Evolutionary conservation across 805 yeast genomes (phyloP).

Genomic region (Ogataea angusta): DNA sequence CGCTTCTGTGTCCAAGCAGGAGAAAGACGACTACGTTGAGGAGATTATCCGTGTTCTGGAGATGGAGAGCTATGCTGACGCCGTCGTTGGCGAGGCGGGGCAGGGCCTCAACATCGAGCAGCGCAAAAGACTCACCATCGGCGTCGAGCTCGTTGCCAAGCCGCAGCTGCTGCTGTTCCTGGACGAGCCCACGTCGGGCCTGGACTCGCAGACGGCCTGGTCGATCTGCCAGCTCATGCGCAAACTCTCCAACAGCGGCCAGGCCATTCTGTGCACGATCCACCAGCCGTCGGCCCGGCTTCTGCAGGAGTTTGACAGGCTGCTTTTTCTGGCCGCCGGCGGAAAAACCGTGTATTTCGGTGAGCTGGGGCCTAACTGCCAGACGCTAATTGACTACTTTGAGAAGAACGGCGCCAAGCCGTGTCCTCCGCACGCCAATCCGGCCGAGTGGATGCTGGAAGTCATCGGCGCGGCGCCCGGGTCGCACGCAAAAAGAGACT

Average conservation of each 20-base stretch:
- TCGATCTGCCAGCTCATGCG: conserved; percentile 49
- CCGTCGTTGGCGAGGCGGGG: conserved; percentile 44
- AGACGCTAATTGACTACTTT: conserved; percentile 57
- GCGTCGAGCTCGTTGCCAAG: conserved; percentile 51
- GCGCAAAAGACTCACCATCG: conserved; percentile 48
- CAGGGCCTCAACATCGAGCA: conserved; percentile 51
- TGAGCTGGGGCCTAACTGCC: conserved; percentile 53
- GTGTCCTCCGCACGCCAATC: conserved; percentile 67
- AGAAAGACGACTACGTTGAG: conserved; percentile 48
- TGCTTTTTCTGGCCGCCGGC: conserved; percentile 61
- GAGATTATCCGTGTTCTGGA: conserved; percentile 43
- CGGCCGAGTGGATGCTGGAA: conserved; percentile 89
- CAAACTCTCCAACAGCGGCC: conserved; percentile 46
- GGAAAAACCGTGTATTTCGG: conserved; percentile 74
- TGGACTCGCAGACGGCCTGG: conserved; percentile 57
- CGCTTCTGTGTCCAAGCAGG: conserved; percentile 35
- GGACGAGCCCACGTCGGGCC: conserved; percentile 60
- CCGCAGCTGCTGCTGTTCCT: conserved; percentile 49
- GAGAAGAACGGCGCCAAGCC: conserved; percentile 59
- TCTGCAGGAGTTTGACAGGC: conserved; percentile 69
- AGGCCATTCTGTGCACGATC: conserved; percentile 61
- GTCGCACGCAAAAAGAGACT: conserved; percentile 62
- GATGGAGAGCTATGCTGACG: conserved; percentile 52
- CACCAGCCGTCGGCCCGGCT: conserved; percentile 81
- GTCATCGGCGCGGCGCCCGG: conserved; percentile 80